Base-by-base conservation (phyloP, 176 grass and related monocot species). In the Cenchrus americanus region DNA sequence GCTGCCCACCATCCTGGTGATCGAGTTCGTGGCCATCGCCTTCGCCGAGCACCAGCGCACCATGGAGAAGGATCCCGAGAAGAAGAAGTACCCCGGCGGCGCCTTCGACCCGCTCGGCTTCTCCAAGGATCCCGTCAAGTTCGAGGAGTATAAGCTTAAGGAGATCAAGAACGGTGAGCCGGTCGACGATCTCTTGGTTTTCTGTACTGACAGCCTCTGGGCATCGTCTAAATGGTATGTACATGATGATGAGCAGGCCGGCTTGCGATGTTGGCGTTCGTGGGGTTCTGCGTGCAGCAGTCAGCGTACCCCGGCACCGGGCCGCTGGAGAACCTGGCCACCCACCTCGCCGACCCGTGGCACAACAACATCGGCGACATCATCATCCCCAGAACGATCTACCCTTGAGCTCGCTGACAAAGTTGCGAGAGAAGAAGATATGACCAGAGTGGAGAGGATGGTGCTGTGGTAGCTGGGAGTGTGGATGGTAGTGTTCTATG, bases 31-130 rank as follows among this genome's bases (percentile, higher is more conserved):
- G 1, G 97, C 97, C 62, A 99, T 99, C 48, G 97, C 93, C 59
- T 99, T 99, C 83, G 97, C 94, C 3, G 97, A 99, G 89, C 93
- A 99, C 81, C 97, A 99, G 87, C 97, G 97, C 80, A 99, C 93
- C 97, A 99, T 99, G 93, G 97, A 99, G 97, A 96, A 99, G 75
- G 91, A 99, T 88, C 86, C 93, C 0, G 97, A 99, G 85, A 99
- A 99, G 89, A 99, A 92, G 91, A 99, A 99, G 86, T 99, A 99
- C 86, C 97, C 97, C 14, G 97, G 97, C 2, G 97, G 97, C 75
- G 97, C 97, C 60, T 99, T 99, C 75, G 93, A 99, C 86, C 97
- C 97, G 14, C 87, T 99, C 12, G 97, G 97, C n/a, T 99, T 87
- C 93, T 99, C 97, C 91, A 99, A 96, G 89, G 97, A 96, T 84